phyloP scores from a whole-genome alignment of 176 grass and related monocot genomes.

The Pharus latifolius region DNA sequence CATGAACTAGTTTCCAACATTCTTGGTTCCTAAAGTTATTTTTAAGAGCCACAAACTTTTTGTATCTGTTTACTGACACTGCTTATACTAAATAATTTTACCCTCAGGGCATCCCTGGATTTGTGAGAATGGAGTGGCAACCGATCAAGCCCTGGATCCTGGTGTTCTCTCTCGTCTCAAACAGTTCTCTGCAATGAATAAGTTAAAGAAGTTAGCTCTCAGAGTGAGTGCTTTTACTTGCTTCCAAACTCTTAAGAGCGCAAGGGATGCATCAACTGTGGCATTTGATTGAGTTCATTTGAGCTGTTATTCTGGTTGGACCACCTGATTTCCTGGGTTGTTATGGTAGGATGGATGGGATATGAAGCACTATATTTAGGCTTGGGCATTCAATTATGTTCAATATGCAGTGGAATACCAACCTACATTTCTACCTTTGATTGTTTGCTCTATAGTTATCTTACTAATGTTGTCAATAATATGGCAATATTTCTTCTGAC shows the following conservation, averaged over 20 bases:
- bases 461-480: neutral
- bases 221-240: constrained; percentile 45
- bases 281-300: neutral
- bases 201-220: constrained; percentile 80
- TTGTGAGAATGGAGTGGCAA: constrained; percentile 61
- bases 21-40: neutral
- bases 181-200: constrained; percentile 89
- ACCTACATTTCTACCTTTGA: neutral
- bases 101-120: constrained; percentile 84
- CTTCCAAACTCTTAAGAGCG: neutral
- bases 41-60: neutral
- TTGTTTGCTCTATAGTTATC: neutral
- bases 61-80: neutral
- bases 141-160: constrained; percentile 53
- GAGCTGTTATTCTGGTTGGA: neutral
- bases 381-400: neutral
- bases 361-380: neutral
- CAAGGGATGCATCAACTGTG: neutral
- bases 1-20: neutral
- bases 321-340: neutral
- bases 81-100: neutral
- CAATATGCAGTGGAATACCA: neutral
- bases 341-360: too few species aligned
- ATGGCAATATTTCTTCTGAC: neutral
- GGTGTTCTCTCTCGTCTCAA: constrained; percentile 80